phyloP scores from a whole-genome alignment of 768 basidiomycete species.

The Dioszegia aurantiaca region DNA sequence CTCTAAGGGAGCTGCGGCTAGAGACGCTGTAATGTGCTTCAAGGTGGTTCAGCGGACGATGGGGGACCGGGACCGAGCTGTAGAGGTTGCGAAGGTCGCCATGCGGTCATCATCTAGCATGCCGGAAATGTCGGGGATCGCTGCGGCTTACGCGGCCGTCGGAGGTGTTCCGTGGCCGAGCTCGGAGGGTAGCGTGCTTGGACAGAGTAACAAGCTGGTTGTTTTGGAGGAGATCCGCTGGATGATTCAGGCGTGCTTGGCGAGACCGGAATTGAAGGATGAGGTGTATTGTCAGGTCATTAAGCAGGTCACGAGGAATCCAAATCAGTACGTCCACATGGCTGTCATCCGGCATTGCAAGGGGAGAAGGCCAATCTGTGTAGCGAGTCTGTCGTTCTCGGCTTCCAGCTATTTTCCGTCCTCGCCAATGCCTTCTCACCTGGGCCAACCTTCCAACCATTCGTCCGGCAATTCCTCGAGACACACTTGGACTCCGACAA shows the following conservation, averaged over 20 bases:
- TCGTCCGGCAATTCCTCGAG: slow-evolving; percentile 74
- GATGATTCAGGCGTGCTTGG: slow-evolving; percentile 74
- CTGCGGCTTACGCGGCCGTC: slow-evolving; percentile 8
- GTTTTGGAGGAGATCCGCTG: slow-evolving; percentile 78
- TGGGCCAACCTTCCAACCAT: slow-evolving; percentile 85
- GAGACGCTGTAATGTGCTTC: slow-evolving; percentile 79
- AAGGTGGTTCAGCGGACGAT: slow-evolving; percentile 87
- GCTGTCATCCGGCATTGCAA: too few relatives aligned
- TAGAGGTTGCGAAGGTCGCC: slow-evolving; percentile 31
- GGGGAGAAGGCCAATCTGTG: background rate
- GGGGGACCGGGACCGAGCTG: slow-evolving; percentile 75
- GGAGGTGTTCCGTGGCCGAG: background rate
- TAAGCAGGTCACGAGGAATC: slow-evolving; percentile 84
- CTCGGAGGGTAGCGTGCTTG: background rate
- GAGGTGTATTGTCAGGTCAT: slow-evolving; percentile 90
- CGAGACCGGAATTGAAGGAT: slow-evolving; percentile 79
- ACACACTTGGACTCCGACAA: slow-evolving; percentile 66
- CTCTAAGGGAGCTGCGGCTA: slow-evolving; percentile 61
- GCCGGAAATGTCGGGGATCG: slow-evolving; percentile 20
- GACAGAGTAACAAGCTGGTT: slow-evolving; percentile 31
- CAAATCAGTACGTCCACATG: slow-evolving; percentile 62
- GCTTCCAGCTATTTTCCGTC: slow-evolving; percentile 90
- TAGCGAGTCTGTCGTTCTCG: slow-evolving; percentile 81
- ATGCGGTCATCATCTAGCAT: slow-evolving; percentile 9
- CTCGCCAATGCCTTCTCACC: slow-evolving; percentile 88